These are phyloP conservation scores for Trametes cingulata DNA, from an alignment of 768 basidiomycete genomes.

Conservation along the genomic window DNA sequence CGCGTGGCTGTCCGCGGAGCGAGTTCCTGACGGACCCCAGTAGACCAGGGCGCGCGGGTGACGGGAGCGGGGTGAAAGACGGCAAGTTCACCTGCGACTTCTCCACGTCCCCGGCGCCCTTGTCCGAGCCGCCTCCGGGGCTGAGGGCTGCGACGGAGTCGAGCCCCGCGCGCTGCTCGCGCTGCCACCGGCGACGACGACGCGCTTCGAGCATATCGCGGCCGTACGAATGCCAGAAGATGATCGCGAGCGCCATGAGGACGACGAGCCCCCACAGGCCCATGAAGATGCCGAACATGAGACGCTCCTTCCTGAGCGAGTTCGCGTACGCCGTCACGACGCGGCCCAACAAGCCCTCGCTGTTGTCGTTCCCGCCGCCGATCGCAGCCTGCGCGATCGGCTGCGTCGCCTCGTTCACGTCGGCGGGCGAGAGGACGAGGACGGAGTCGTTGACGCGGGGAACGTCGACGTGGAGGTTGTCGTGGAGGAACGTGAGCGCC, in stretches of 20 bases:
- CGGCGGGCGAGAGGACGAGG: slow-evolving; percentile 72
- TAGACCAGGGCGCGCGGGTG: slow-evolving; percentile 19
- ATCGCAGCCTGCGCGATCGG: slow-evolving; percentile 87
- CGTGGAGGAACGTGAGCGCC: slow-evolving; percentile 87
- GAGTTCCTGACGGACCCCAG: slow-evolving; percentile 41
- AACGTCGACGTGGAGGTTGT: slow-evolving; percentile 81
- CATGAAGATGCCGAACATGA: slow-evolving; percentile 84
- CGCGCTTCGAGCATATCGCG: slow-evolving; percentile 47
- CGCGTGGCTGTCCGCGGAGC: neutral
- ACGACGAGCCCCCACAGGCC: slow-evolving; percentile 83
- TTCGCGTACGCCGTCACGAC: slow-evolving; percentile 73
- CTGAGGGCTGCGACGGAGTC: slow-evolving; percentile 34
- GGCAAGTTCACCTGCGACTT: slow-evolving; percentile 23
- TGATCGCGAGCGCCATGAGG: slow-evolving; percentile 68
- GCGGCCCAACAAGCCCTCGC: slow-evolving; percentile 66
- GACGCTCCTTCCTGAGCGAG: slow-evolving; percentile 74
- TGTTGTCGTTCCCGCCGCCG: slow-evolving; percentile 51
- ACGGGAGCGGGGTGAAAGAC: slow-evolving; percentile 53
- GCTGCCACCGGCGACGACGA: slow-evolving; percentile 50
- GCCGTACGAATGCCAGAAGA: slow-evolving; percentile 74
- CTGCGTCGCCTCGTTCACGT: slow-evolving; percentile 70
- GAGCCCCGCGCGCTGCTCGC: slow-evolving; percentile 51
- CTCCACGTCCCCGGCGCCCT: slow-evolving; percentile 23
- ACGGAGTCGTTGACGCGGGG: slow-evolving; percentile 74
- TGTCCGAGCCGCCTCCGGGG: slow-evolving; percentile 8